Evolutionary conservation across 805 yeast genomes (phyloP).

Genomic region (Spencermartinsiella europaea): DNA sequence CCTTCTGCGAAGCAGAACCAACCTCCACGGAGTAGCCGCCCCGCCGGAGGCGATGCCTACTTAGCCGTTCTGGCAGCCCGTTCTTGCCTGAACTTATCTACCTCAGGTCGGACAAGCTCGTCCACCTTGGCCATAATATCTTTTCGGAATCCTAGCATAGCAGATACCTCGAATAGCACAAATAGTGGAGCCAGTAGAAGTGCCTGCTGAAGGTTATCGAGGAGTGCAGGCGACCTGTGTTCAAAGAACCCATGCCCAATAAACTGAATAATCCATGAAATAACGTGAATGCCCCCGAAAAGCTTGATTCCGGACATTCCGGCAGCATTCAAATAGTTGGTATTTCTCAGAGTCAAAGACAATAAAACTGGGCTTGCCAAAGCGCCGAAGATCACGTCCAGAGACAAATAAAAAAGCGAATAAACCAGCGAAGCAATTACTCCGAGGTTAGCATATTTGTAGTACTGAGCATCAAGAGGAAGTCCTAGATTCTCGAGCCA

Average conservation of each 20-base stretch:
- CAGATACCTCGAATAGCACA: slow-evolving; percentile 72
- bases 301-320: slow-evolving; percentile 20
- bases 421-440: slow-evolving; percentile 43
- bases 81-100: slow-evolving; percentile 7
- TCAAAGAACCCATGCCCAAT: slow-evolving; percentile 84
- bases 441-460: slow-evolving; percentile 41
- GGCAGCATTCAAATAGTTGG: slow-evolving; percentile 25
- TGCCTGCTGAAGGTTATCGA: slow-evolving; percentile 80
- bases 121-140: slow-evolving; percentile 49
- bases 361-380: slow-evolving; percentile 39
- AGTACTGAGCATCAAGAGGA: slow-evolving; percentile 13
- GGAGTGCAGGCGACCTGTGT: slow-evolving; percentile 75
- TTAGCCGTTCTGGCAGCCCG: no score
- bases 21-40: no score
- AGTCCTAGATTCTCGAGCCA: slow-evolving; percentile 6
- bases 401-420: slow-evolving; percentile 50
- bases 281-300: slow-evolving; percentile 39
- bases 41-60: no score
- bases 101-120: slow-evolving; percentile 30
- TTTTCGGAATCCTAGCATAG: slow-evolving; percentile 56
- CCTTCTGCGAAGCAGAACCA: no score
- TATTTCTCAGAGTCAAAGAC: slow-evolving; percentile 24
- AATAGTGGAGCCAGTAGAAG: slow-evolving; percentile 88
- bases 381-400: slow-evolving; percentile 51
- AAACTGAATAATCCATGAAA: slow-evolving; percentile 79